Evolutionary conservation across 106 monocot genomes (phyloP).

Genomic region (Dendrobium officinale): DNA sequence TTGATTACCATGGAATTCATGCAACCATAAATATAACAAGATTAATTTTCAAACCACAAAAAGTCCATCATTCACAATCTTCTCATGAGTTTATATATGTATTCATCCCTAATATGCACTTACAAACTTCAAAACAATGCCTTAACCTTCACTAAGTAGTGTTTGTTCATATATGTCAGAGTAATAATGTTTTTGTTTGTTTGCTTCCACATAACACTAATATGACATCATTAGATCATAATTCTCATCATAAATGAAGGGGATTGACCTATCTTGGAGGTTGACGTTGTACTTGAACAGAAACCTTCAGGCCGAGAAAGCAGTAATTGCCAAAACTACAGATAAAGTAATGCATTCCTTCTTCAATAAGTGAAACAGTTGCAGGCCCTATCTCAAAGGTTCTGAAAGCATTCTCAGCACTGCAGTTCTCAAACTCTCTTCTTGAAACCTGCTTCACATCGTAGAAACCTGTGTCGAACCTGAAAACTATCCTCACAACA

Average conservation of each 20-base stretch:
- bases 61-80: too few relatives aligned
- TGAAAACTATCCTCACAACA: conserved; percentile 30
- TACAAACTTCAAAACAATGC: too few relatives aligned
- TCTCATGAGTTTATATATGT: too few relatives aligned
- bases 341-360: conserved; percentile 36
- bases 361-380: conserved; percentile 15
- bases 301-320: conserved; percentile 33
- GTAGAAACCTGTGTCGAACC: conserved; percentile 47
- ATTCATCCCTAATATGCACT: too few relatives aligned
- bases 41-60: too few relatives aligned
- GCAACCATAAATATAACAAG: too few relatives aligned
- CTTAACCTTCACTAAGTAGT: too few relatives aligned
- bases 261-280: background rate
- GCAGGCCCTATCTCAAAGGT: conserved; percentile 23
- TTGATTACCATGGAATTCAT: too few relatives aligned
- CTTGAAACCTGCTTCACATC: conserved; percentile 44
- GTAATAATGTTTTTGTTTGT: too few relatives aligned
- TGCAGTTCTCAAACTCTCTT: conserved; percentile 40
- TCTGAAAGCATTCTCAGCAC: conserved; percentile 25
- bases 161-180: too few relatives aligned
- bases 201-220: too few relatives aligned
- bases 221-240: too few relatives aligned
- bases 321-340: conserved; percentile 52
- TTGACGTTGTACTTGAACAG: conserved; percentile 5
- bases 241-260: background rate